Evolutionary conservation across 495 filamentous ascomycete species (phyloP).

Genomic region (Cercophora samala): DNA sequence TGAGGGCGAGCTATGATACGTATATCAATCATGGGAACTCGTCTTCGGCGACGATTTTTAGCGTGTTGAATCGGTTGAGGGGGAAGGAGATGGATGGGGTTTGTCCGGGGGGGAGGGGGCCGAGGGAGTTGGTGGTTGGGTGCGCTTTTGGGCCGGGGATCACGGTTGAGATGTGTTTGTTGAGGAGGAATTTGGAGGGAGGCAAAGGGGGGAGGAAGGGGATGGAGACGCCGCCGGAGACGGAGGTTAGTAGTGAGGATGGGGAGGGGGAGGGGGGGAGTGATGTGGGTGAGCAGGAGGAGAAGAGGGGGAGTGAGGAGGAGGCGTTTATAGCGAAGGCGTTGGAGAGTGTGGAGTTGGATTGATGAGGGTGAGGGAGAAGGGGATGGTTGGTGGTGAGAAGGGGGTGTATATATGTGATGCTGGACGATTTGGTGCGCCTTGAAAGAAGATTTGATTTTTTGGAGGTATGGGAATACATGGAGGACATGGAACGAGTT

Average conservation of each 20-base stretch:
- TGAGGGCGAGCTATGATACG: slow-evolving; percentile 59
- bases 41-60: slow-evolving; percentile 58
- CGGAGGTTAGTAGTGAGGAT: slow-evolving; percentile 37
- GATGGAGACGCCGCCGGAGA: slow-evolving; percentile 45
- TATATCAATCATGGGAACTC: slow-evolving; percentile 64
- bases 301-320: slow-evolving; percentile 23
- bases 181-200: slow-evolving; percentile 42
- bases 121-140: slow-evolving; percentile 56
- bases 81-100: slow-evolving; percentile 55
- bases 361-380: slow-evolving; percentile 35
- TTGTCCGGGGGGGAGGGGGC: slow-evolving; percentile 42
- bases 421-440: background rate
- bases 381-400: too few relatives aligned
- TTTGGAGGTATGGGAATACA: too few relatives aligned
- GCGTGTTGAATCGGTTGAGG: slow-evolving; percentile 56
- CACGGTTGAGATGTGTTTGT: slow-evolving; percentile 59
- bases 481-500: background rate
- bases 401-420: background rate
- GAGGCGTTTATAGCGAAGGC: slow-evolving; percentile 42
- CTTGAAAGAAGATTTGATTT: too few relatives aligned
- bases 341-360: slow-evolving; percentile 44
- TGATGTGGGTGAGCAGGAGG: slow-evolving; percentile 27
- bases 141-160: slow-evolving; percentile 66
- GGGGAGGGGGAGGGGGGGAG: slow-evolving; percentile 36
- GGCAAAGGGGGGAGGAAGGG: slow-evolving; percentile 20